These are phyloP conservation scores for Kluyveromyces sp. DNA, from an alignment of 1,139 yeast species.

Conservation along the genomic window DNA sequence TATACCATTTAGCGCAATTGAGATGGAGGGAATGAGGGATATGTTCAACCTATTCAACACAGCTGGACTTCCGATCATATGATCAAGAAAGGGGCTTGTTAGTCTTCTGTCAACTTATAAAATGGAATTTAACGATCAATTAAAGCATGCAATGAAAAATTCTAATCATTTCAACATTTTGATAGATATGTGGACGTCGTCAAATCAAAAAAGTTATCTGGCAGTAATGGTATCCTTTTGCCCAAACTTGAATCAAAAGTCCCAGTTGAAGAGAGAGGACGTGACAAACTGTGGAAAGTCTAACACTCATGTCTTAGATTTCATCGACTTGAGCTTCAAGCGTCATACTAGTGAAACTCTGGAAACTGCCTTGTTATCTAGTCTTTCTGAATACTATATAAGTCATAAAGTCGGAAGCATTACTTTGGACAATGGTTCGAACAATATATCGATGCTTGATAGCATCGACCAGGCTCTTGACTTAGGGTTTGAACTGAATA, in stretches of 20 bases:
- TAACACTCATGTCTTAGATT: constrained; percentile 8
- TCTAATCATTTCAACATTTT: constrained; percentile 9
- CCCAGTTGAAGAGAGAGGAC: constrained; percentile 7
- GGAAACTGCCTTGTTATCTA: constrained; percentile 42
- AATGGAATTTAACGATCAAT: constrained; percentile 5
- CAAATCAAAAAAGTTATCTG: constrained; percentile 8
- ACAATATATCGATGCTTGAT: constrained; percentile 6
- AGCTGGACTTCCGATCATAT: constrained; percentile 6
- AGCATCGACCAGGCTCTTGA: constrained; percentile 7
- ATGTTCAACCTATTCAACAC: constrained; percentile 5
- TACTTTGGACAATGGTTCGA: constrained; percentile 8
- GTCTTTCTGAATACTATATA: constrained; percentile 24
- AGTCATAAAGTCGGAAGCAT: constrained; percentile 8
- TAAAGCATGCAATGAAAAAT: constrained; percentile 7
- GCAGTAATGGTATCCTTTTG: constrained; percentile 13
- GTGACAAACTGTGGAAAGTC: constrained; percentile 7
- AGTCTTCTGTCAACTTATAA: too few species aligned
- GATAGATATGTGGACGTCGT: constrained; percentile 10
- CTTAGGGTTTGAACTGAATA: constrained; percentile 6
- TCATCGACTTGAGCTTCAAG: constrained; percentile 30
- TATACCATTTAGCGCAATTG: constrained; percentile 9
- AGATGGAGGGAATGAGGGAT: constrained; percentile 8
- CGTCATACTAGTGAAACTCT: constrained; percentile 47
- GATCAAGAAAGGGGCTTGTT: constrained; percentile 8
- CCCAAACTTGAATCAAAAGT: constrained; percentile 9